Evolutionary conservation across 2,329 filamentous ascomycete genomes (phyloP), one percentile per base, ranked within the genome.

Genomic region (Fusarium torulosum): DNA sequence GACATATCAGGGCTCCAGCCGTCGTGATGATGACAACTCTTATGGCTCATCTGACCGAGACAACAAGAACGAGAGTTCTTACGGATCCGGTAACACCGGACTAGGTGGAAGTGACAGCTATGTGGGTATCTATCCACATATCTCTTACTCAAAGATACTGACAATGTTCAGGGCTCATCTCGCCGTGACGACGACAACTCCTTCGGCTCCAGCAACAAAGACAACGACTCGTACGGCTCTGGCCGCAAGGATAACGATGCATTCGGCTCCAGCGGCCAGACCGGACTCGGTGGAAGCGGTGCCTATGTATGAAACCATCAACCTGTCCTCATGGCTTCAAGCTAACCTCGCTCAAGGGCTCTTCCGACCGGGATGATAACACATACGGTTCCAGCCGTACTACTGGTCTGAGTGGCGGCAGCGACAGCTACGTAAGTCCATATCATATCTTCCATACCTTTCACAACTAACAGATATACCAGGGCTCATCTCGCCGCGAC

Each of bases 401-500:
- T 51, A 46, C 60, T 17, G 59, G 59, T 4, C 44, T 58, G 33
- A 43, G 59, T 25, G 51, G 59, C 4, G 44, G 44, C 27, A 63
- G 21, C 7, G 59, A 63, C 21, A 63, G 33, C 63, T 66, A 62
- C 20, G 59, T 49, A 46, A 4, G 59, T 40, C 7, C 19, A 25
- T 1, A 14, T 8, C 2, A 27, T 23, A 6, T 3, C 15, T 19
- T 8, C 4, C 7, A 9, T 13, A 6, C 7, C 5, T 15, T 20
- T 15, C 9, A 35, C 13, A 9, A 8, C 41, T 53, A 19, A 61
- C 13, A 43, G 21, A 2, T 19, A 20, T 7, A n/a, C 9, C 6
- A 66, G 63, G 50, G 61, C 63, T 61, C 61, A 20, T 52, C 50
- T 38, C 66, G 63, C 10, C 51, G 54, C 7, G 63, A 61, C 11